phyloP scores from a whole-genome alignment of 345 rosid genomes.

The Gossypium australe region DNA sequence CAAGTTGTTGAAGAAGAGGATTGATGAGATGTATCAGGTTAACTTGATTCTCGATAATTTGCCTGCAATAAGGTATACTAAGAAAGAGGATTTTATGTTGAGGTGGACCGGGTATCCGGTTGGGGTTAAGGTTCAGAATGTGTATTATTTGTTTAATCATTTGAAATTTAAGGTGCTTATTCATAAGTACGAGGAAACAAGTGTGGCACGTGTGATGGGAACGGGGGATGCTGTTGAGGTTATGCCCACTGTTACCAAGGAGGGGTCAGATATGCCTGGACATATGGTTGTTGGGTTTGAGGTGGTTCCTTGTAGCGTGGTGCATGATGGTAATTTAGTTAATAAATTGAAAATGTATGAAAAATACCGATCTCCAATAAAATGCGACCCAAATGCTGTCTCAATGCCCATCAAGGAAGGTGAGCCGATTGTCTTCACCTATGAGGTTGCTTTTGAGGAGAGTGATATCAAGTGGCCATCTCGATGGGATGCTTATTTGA shows the following conservation, averaged over 20 bases:
- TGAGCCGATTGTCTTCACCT: slow-evolving; percentile 53
- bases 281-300: slow-evolving; percentile 75
- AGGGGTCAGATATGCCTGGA: slow-evolving; percentile 41
- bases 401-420: slow-evolving; percentile 56
- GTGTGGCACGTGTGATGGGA: slow-evolving; percentile 60
- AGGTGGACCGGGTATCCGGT: slow-evolving; percentile 63
- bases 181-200: slow-evolving; percentile 60
- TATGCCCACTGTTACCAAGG: slow-evolving; percentile 32
- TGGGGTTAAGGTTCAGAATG: slow-evolving; percentile 57
- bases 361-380: slow-evolving; percentile 50
- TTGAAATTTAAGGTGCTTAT: slow-evolving; percentile 67
- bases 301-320: slow-evolving; percentile 57
- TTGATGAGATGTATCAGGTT: slow-evolving; percentile 79
- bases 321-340: slow-evolving; percentile 38
- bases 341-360: slow-evolving; percentile 47
- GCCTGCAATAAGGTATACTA: slow-evolving; percentile 64
- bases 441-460: slow-evolving; percentile 59
- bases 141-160: slow-evolving; percentile 65
- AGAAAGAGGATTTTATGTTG: slow-evolving; percentile 41
- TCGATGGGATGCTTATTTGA: background rate
- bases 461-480: slow-evolving; percentile 52
- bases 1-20: slow-evolving; percentile 62
- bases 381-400: slow-evolving; percentile 56
- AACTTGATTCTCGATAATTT: slow-evolving; percentile 68
- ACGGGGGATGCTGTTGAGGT: slow-evolving; percentile 60